Evolutionary conservation across 2,329 filamentous ascomycete species (phyloP).

Genomic region (Talaromyces marneffei): DNA sequence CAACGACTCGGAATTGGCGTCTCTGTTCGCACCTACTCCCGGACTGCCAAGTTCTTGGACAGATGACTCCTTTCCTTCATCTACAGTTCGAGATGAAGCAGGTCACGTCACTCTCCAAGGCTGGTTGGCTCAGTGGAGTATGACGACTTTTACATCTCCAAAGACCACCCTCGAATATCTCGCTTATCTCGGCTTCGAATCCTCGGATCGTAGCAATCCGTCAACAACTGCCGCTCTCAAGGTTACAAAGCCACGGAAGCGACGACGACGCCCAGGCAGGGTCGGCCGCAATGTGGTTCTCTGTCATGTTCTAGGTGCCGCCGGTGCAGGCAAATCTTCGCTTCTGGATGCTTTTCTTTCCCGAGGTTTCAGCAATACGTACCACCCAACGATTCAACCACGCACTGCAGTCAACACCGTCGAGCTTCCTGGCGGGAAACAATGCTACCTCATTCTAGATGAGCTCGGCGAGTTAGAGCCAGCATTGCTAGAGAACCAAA

Average conservation of each 20-base stretch:
- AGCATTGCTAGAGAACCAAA: conserved; percentile 85
- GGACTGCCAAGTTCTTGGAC: conserved; percentile 82
- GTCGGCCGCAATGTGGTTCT: conserved; percentile 93
- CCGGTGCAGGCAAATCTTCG: conserved; percentile 83
- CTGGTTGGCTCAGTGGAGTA: conserved; percentile 98
- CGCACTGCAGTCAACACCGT: conserved; percentile 93
- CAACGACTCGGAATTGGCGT: conserved; percentile 75
- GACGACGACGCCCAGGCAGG: conserved; percentile 70
- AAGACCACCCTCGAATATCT: conserved; percentile 94
- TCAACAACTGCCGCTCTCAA: conserved; percentile 80
- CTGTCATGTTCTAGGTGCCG: conserved; percentile 83
- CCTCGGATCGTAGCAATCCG: conserved; percentile 62
- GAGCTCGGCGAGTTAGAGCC: conserved; percentile 94
- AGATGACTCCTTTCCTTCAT: conserved; percentile 84
- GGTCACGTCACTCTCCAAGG: conserved; percentile 94
- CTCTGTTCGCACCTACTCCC: conserved; percentile 87
- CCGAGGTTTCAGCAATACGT: conserved; percentile 73
- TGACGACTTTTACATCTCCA: conserved; percentile 96
- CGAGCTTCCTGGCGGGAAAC: conserved; percentile 89
- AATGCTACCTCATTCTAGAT: conserved; percentile 92
- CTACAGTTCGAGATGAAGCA: conserved; percentile 89
- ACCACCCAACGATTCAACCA: conserved; percentile 91
- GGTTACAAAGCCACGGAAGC: conserved; percentile 84
- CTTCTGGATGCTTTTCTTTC: conserved; percentile 88
- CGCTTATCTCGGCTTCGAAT: conserved; percentile 91